Evolutionary conservation across 2,329 filamentous ascomycete genomes (phyloP).

Genomic region (Calonectria ilicicola): DNA sequence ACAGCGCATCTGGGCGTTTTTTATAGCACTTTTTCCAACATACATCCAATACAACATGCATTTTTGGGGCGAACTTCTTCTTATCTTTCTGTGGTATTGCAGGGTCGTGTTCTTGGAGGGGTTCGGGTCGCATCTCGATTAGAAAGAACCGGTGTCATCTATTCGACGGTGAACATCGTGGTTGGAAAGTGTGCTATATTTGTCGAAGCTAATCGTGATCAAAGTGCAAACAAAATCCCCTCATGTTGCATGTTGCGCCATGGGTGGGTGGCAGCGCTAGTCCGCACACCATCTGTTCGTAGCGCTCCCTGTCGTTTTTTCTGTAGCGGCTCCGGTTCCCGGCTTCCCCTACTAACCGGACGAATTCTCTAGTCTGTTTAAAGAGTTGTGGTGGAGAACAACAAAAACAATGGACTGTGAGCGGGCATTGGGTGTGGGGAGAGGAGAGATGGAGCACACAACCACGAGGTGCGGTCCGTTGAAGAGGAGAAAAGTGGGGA

Average conservation of each 20-base stretch:
- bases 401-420: neutral
- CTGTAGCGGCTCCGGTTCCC: neutral
- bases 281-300: neutral
- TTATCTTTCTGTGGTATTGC: neutral
- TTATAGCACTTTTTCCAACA: constrained; percentile 1
- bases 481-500: neutral
- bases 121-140: neutral
- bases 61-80: neutral
- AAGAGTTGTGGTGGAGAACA: neutral
- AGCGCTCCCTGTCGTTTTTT: neutral
- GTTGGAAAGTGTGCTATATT: neutral
- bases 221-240: neutral
- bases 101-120: neutral
- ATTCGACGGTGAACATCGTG: neutral
- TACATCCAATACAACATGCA: neutral
- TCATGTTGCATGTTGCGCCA: neutral
- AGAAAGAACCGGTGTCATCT: neutral
- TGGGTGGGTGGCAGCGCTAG: neutral
- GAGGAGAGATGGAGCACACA: neutral
- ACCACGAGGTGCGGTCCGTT: neutral
- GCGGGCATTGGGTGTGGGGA: neutral
- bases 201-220: neutral
- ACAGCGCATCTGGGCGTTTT: constrained; percentile 2
- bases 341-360: neutral
- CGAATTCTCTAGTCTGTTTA: neutral